Conservation (phyloP, 1,284 basidiomycete genomes). For the Earliella scabrosa region DNA sequence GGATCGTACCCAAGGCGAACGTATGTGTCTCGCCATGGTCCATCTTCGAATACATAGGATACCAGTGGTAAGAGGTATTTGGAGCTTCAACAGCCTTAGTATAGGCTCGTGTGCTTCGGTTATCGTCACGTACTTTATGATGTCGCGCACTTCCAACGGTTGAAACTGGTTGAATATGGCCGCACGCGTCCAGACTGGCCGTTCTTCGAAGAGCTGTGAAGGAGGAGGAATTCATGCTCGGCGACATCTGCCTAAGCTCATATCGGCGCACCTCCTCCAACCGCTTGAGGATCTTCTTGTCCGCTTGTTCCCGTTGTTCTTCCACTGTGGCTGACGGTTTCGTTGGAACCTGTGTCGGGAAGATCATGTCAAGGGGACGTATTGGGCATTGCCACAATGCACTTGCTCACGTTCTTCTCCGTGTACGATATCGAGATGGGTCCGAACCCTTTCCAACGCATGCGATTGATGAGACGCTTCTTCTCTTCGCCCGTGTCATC, state of each 20-base stretch:
- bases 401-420: conserved; percentile 55
- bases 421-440: conserved; percentile 70
- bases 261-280: conserved; percentile 70
- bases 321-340: conserved; percentile 65
- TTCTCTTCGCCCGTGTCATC: conserved; percentile 81
- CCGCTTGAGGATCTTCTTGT: conserved; percentile 59
- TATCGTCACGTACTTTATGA: conserved; percentile 63
- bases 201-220: conserved; percentile 63
- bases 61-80: conserved; percentile 72
- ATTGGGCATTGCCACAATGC: no score
- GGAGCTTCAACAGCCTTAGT: conserved; percentile 50
- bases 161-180: conserved; percentile 85
- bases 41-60: conserved; percentile 91
- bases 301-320: conserved; percentile 58
- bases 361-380: not conserved
- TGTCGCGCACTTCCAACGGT: conserved; percentile 67
- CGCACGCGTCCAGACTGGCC: conserved; percentile 89
- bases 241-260: no score
- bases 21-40: conserved; percentile 91
- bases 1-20: conserved; percentile 92
- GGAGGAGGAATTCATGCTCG: not conserved
- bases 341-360: conserved; percentile 58
- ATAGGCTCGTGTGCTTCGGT: no score
- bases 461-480: conserved; percentile 78
- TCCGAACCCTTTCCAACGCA: conserved; percentile 80